These are phyloP conservation scores for Pseudogymnoascus sp. DNA, from an alignment of 2,329 filamentous ascomycete species.

Conservation along the genomic window DNA sequence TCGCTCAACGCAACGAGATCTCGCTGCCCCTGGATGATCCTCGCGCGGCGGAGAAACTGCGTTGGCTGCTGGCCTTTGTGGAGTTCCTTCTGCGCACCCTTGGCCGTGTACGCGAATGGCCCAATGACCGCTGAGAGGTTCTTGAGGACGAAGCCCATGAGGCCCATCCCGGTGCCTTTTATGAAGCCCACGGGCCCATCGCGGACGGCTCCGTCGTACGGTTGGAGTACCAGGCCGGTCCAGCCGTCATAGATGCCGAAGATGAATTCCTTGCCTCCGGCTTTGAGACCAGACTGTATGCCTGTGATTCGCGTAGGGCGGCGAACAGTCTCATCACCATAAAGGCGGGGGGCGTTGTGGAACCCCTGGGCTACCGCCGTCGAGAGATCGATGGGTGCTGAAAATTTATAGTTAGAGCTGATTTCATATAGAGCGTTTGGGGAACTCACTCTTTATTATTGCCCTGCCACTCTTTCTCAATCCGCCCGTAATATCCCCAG, in stretches of 20 bases:
- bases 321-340: slow-evolving; percentile 63
- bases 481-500: slow-evolving; percentile 20
- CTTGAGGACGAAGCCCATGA: slow-evolving; percentile 59
- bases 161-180: slow-evolving; percentile 50
- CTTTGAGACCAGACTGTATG: slow-evolving; percentile 54
- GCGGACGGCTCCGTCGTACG: slow-evolving; percentile 49
- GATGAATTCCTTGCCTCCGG: slow-evolving; percentile 53
- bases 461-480: background rate
- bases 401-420: slow-evolving; percentile 15
- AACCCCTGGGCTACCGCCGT: slow-evolving; percentile 61
- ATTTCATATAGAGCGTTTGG: background rate
- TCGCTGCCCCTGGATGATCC: slow-evolving; percentile 51
- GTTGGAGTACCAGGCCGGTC: slow-evolving; percentile 55
- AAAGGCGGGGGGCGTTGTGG: slow-evolving; percentile 63
- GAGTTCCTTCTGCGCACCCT: slow-evolving; percentile 56
- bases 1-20: slow-evolving; percentile 33
- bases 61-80: slow-evolving; percentile 46
- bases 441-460: background rate
- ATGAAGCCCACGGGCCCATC: slow-evolving; percentile 47
- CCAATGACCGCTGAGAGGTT: slow-evolving; percentile 55
- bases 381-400: slow-evolving; percentile 51
- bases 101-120: slow-evolving; percentile 54
- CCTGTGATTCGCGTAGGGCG: slow-evolving; percentile 57
- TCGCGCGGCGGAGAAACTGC: slow-evolving; percentile 47
- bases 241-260: slow-evolving; percentile 60